Conservation (phyloP, 2,329 filamentous ascomycete genomes). For the Scedosporium aurantiacum region DNA sequence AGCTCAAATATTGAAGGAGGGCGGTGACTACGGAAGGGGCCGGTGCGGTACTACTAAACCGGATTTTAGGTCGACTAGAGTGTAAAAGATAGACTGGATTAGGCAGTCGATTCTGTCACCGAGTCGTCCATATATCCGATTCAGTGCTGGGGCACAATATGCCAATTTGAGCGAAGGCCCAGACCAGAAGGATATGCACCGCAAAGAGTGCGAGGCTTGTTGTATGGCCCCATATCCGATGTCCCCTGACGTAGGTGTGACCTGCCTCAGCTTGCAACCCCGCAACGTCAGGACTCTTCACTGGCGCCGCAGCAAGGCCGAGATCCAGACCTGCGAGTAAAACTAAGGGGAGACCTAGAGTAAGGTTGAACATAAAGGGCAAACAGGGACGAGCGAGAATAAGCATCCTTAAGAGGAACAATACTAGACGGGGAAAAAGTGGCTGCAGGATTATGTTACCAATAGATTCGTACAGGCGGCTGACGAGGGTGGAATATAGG, state of each 20-base stretch:
- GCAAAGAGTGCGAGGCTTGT: background rate
- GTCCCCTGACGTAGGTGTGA: background rate
- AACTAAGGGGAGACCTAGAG: slow-evolving; percentile 57
- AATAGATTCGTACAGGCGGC: background rate
- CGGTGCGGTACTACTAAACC: background rate
- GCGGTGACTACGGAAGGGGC: background rate
- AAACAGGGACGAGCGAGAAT: slow-evolving; percentile 58
- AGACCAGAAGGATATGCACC: background rate
- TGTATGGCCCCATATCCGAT: background rate
- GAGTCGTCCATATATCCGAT: background rate
- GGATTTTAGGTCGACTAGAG: background rate
- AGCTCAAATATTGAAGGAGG: background rate
- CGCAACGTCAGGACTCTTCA: background rate
- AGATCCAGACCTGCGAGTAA: slow-evolving; percentile 57
- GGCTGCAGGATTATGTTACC: slow-evolving; percentile 14
- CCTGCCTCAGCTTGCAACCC: no score
- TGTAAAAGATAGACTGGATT: background rate
- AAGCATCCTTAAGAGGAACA: slow-evolving; percentile 61
- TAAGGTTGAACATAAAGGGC: slow-evolving; percentile 56
- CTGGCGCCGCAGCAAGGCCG: slow-evolving; percentile 22
- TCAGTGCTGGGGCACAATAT: background rate
- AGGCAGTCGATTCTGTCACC: background rate
- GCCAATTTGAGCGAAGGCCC: background rate
- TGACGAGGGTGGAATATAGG: background rate
- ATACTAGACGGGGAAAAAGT: slow-evolving; percentile 38